Evolutionary conservation across 371 early-diverging fungal genomes (phyloP).

Genomic region (Lichtheimia ramosa): DNA sequence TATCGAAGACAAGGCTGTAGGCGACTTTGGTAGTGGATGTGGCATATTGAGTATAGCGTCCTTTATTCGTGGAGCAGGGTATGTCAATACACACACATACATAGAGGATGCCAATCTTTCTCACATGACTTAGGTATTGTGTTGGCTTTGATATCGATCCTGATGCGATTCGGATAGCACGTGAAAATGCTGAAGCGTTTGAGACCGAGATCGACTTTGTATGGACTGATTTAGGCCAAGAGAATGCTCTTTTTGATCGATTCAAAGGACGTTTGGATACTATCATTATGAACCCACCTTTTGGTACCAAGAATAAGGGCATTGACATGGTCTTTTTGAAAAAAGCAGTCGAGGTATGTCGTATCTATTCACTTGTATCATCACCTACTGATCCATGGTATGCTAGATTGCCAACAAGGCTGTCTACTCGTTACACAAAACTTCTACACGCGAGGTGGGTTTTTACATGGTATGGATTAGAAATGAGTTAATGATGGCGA

Average conservation of each 20-base stretch:
- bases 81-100: neutral
- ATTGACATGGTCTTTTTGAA: constrained; percentile 79
- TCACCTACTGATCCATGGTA: neutral
- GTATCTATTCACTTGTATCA: too few species aligned
- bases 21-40: constrained; percentile 85
- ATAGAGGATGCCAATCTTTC: too few species aligned
- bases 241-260: constrained; percentile 26
- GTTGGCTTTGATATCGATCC: constrained; percentile 82
- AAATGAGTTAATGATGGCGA: too few species aligned
- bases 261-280: constrained; percentile 68
- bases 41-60: constrained; percentile 73
- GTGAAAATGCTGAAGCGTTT: constrained; percentile 66
- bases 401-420: constrained; percentile 50
- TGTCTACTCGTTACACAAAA: constrained; percentile 84
- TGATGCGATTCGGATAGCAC: constrained; percentile 76
- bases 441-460: constrained; percentile 72
- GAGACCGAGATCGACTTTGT: constrained; percentile 69
- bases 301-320: constrained; percentile 82
- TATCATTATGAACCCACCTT: constrained; percentile 86
- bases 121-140: constrained; percentile 38
- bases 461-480: neutral
- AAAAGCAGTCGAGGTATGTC: constrained; percentile 65
- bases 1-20: constrained; percentile 73
- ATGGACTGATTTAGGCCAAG: constrained; percentile 42
- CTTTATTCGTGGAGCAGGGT: constrained; percentile 62